These are phyloP conservation scores for Globisporangium acanthophoron DNA, from an alignment of 352 stramenopile genomes.

Conservation along the genomic window DNA sequence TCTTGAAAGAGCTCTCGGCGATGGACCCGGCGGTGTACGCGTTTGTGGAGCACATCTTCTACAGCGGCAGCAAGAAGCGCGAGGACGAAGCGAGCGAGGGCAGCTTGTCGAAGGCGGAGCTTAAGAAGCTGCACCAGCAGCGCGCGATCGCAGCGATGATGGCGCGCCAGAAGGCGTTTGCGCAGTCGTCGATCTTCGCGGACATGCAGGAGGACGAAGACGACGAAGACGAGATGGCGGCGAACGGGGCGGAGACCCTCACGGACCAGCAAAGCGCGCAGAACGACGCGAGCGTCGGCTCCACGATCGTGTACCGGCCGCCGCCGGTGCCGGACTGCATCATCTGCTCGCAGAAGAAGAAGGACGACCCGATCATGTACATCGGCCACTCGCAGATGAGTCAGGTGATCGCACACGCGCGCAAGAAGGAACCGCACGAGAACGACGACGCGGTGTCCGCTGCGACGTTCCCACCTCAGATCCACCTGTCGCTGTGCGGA, in stretches of 20 bases:
- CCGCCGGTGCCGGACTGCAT: slow-evolving; percentile 73
- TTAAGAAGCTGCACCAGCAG: slow-evolving; percentile 78
- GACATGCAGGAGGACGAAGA: slow-evolving; percentile 70
- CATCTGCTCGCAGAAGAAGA: slow-evolving; percentile 84
- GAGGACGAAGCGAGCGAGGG: slow-evolving; percentile 45
- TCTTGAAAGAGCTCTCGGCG: slow-evolving; percentile 55
- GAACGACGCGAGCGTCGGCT: slow-evolving; percentile 2
- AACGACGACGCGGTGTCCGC: slow-evolving; percentile 12
- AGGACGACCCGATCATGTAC: slow-evolving; percentile 80
- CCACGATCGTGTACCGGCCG: slow-evolving; percentile 58
- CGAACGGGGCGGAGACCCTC: slow-evolving; percentile 12
- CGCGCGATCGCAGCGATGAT: slow-evolving; percentile 82
- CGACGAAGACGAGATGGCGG: slow-evolving; percentile 34
- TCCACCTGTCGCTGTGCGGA: slow-evolving; percentile 82
- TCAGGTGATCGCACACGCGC: slow-evolving; percentile 43
- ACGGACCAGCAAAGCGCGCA: neutral
- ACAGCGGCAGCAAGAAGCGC: slow-evolving; percentile 58
- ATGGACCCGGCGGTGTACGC: slow-evolving; percentile 43
- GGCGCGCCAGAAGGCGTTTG: slow-evolving; percentile 71
- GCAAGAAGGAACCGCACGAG: slow-evolving; percentile 34
- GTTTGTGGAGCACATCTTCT: slow-evolving; percentile 57
- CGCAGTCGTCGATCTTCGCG: slow-evolving; percentile 57
- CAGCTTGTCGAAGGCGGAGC: slow-evolving; percentile 58
- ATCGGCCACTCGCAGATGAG: slow-evolving; percentile 79
- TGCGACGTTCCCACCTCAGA: slow-evolving; percentile 42